A percentile compares a stretch with the other conserved stretches of the same genome.
Conservation (phyloP, 768 basidiomycete genomes). For the Pleurotus djamor region DNA sequence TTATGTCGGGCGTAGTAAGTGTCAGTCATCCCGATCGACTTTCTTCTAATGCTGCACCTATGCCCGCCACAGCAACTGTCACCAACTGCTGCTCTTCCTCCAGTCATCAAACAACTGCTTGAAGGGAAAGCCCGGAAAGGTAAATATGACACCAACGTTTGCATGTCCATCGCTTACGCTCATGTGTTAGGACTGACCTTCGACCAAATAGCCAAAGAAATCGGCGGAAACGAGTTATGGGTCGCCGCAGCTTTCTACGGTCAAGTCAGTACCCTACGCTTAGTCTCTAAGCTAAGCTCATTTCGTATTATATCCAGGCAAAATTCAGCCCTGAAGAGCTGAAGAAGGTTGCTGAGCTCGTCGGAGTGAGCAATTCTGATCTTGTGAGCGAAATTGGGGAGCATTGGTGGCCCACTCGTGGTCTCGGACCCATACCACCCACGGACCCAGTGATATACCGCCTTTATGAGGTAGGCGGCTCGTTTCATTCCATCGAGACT, state of each 20-base stretch:
- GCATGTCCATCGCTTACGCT: neutral
- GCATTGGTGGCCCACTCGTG: slow-evolving; percentile 77
- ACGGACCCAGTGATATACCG: slow-evolving; percentile 84
- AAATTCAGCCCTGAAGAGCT: slow-evolving; percentile 66
- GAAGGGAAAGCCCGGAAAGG: slow-evolving; percentile 71
- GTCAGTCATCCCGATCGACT: too few species aligned
- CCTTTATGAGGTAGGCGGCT: slow-evolving; percentile 64
- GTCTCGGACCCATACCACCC: slow-evolving; percentile 67
- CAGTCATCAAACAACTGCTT: slow-evolving; percentile 47
- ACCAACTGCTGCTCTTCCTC: slow-evolving; percentile 39
- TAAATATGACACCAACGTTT: neutral
- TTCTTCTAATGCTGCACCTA: too few species aligned
- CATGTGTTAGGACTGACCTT: slow-evolving; percentile 56
- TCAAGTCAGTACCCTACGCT: slow-evolving; percentile 42
- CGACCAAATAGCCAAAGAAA: slow-evolving; percentile 59
- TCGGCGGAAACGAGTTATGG: slow-evolving; percentile 80
- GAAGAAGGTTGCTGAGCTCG: slow-evolving; percentile 41
- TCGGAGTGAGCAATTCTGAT: slow-evolving; percentile 41
- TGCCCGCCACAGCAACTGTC: neutral
- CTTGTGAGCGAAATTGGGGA: slow-evolving; percentile 49
- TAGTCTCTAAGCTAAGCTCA: neutral
- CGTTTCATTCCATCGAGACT: neutral
- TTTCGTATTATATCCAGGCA: slow-evolving; percentile 39
- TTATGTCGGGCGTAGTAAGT: too few species aligned
- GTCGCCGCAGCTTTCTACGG: slow-evolving; percentile 81